phyloP scores from a whole-genome alignment of 768 basidiomycete species.

The Boletus fagicola region DNA sequence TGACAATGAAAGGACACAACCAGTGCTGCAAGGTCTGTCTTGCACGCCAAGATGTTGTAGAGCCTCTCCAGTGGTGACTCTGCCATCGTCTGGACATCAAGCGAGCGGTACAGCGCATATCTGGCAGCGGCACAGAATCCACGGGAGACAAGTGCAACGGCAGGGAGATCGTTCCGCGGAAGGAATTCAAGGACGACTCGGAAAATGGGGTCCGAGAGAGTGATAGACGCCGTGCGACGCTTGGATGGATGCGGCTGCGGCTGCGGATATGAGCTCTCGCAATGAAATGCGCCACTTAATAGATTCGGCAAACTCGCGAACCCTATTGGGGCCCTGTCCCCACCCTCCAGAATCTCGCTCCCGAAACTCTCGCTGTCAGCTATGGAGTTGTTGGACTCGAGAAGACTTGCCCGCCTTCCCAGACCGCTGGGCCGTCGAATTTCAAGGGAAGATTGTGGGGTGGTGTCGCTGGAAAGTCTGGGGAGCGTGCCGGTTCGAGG shows the following conservation, averaged over 20 bases:
- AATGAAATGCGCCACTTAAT: constrained; percentile 12
- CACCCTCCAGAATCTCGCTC: background rate
- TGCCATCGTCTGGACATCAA: constrained; percentile 18
- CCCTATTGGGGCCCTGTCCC: background rate
- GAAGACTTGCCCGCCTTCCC: constrained; percentile 30
- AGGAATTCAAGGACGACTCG: constrained; percentile 23
- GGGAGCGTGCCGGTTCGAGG: constrained; percentile 17
- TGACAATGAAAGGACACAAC: constrained; percentile 26
- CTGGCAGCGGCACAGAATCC: constrained; percentile 23
- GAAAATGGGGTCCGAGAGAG: constrained; percentile 22
- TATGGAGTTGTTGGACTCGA: constrained; percentile 18
- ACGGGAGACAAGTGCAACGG: constrained; percentile 26
- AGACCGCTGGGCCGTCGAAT: constrained; percentile 34
- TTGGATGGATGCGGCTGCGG: too few relatives aligned
- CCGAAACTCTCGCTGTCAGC: constrained; percentile 7
- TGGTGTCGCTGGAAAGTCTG: constrained; percentile 24
- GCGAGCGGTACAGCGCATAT: constrained; percentile 22
- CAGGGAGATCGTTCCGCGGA: constrained; percentile 15
- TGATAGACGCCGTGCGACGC: background rate
- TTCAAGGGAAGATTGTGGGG: constrained; percentile 28
- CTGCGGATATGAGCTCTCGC: background rate
- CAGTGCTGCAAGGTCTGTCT: constrained; percentile 21
- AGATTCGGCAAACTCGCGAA: constrained; percentile 23
- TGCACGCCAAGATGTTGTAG: constrained; percentile 20
- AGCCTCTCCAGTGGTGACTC: constrained; percentile 18